These are phyloP conservation scores for Entonaema liquescens DNA, from an alignment of 495 filamentous ascomycete genomes.

Conservation along the genomic window DNA sequence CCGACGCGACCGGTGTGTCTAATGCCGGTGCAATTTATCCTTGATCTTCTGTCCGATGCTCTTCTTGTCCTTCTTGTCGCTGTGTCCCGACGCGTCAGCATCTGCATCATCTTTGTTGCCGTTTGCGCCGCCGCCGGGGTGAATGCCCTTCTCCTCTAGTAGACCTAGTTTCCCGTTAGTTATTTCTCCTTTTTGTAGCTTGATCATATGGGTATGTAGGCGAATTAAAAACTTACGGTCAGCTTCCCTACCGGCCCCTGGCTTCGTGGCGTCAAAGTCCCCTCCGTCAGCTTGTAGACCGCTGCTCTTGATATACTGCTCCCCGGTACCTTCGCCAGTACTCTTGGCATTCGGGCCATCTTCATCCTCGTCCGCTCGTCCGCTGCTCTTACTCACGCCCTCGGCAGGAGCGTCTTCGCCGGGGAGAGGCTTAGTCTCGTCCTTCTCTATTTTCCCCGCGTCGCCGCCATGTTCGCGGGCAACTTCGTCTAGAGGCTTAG, in stretches of 20 bases:
- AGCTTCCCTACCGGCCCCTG: conserved; percentile 71
- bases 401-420: neutral
- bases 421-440: conserved; percentile 3
- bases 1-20: neutral
- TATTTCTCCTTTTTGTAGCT: too few species aligned
- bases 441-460: conserved; percentile 38
- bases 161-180: conserved; percentile 45
- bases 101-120: conserved; percentile 40
- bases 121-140: conserved; percentile 6
- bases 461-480: conserved; percentile 56
- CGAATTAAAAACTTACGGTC: conserved; percentile 59
- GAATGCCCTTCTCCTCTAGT: conserved; percentile 55
- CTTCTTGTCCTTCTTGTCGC: conserved; percentile 44
- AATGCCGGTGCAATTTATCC: conserved; percentile 46
- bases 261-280: conserved; percentile 66
- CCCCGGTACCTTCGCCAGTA: conserved; percentile 58
- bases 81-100: conserved; percentile 43
- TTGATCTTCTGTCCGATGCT: conserved; percentile 47
- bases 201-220: too few species aligned
- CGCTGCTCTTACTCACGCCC: neutral
- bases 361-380: conserved; percentile 34
- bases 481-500: conserved; percentile 51
- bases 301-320: conserved; percentile 64
- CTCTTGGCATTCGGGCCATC: conserved; percentile 48
- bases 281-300: conserved; percentile 62